A percentile compares a stretch with the other conserved stretches of the same genome.
phyloP scores from a whole-genome alignment of 2,329 filamentous ascomycete species.

The Neonectria punicea region DNA sequence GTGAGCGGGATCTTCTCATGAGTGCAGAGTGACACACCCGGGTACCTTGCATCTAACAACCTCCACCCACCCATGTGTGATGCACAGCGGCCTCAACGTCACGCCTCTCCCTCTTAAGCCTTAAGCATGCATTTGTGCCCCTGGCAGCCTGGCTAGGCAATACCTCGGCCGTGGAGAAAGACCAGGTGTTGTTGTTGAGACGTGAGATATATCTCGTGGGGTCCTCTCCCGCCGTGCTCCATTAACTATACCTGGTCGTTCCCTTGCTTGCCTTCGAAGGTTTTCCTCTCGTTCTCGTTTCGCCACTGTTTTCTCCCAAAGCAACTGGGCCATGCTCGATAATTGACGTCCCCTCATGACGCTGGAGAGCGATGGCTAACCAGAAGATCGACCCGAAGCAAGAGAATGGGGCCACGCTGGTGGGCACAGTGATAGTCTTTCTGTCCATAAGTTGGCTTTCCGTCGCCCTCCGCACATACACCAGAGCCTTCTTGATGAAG shows the following conservation, averaged over 20 bases:
- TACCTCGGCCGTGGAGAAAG: slow-evolving; percentile 18
- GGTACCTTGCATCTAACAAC: slow-evolving; percentile 39
- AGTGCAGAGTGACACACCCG: slow-evolving; percentile 20
- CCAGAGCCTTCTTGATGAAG: slow-evolving; percentile 55
- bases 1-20: slow-evolving; percentile 19
- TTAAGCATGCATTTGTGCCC: slow-evolving; percentile 15
- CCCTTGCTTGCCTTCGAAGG: slow-evolving; percentile 9
- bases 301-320: slow-evolving; percentile 7
- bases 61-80: slow-evolving; percentile 29
- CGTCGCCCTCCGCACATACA: slow-evolving; percentile 57
- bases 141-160: slow-evolving; percentile 18
- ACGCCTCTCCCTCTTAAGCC: slow-evolving; percentile 14
- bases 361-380: slow-evolving; percentile 46
- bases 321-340: slow-evolving; percentile 35
- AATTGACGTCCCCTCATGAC: slow-evolving; percentile 31
- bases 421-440: slow-evolving; percentile 50
- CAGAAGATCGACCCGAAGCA: slow-evolving; percentile 48
- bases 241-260: slow-evolving; percentile 8
- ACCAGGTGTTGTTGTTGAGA: slow-evolving; percentile 19
- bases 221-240: slow-evolving; percentile 17
- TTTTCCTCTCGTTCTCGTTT: slow-evolving; percentile 6
- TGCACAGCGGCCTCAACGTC: slow-evolving; percentile 25
- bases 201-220: slow-evolving; percentile 36
- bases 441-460: slow-evolving; percentile 55
- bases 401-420: slow-evolving; percentile 52